phyloP scores from a whole-genome alignment of 352 stramenopile genomes.

The Phytophthora multivora region DNA sequence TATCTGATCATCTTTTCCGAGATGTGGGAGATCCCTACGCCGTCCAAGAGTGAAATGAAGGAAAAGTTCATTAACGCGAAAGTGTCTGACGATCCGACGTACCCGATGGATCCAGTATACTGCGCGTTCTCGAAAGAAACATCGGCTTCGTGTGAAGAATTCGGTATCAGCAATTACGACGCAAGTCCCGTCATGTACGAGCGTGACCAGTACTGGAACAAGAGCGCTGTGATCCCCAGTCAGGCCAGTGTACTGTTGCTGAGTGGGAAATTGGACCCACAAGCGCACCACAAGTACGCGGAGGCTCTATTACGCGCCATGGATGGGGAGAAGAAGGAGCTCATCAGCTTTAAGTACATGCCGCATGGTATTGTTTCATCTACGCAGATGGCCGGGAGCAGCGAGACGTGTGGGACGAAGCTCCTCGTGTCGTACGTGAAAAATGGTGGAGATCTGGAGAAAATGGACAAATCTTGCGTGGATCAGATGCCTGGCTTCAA shows the following conservation, averaged over 20 bases:
- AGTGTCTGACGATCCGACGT: conserved; percentile 1
- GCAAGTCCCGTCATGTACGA: conserved; percentile 6
- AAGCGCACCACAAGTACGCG: conserved; percentile 6
- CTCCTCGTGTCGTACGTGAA: conserved; percentile 45
- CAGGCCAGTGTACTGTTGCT: conserved; percentile 7
- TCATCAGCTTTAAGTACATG: conserved; percentile 2
- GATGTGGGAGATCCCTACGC: conserved; percentile 46
- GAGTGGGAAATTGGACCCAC: conserved; percentile 7
- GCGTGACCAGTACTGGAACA: conserved; percentile 13
- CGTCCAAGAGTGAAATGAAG: conserved; percentile 10
- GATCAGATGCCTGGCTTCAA: conserved; percentile 37
- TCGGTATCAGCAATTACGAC: conserved; percentile 1
- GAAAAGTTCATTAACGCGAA: conserved; percentile 16
- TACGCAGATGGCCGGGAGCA: not conserved
- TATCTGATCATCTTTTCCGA: conserved; percentile 51
- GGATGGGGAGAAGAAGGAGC: conserved; percentile 1
- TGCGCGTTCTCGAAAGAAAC: conserved; percentile 10
- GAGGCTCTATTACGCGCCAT: not conserved
- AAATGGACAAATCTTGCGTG: conserved; percentile 21
- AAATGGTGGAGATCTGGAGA: conserved; percentile 26
- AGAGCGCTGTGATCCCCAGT: conserved; percentile 4
- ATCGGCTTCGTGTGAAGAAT: conserved; percentile 1
- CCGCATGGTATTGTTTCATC: conserved; percentile 1
- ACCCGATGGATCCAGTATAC: conserved; percentile 8
- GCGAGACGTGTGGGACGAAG: conserved; percentile 39